Percentiles rank a stretch among this genome's conserved stretches.
Conservation (phyloP, 2,329 filamentous ascomycete genomes). For the Alternaria sp. region DNA sequence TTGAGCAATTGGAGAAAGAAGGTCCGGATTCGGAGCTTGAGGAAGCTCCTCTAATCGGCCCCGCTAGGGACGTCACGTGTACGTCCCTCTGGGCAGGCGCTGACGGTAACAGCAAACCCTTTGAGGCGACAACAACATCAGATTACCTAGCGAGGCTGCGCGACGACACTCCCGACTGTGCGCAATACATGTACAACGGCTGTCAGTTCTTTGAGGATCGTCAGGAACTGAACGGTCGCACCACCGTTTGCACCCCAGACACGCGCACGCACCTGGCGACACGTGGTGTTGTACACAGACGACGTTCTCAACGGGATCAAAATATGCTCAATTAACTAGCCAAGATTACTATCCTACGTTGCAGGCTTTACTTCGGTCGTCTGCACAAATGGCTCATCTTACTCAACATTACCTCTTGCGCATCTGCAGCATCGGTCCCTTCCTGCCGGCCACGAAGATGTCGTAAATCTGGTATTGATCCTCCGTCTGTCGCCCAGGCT, state of each 20-base stretch:
- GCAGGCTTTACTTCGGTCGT: neutral
- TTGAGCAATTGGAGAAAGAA: neutral
- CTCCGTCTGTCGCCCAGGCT: slow-evolving; percentile 22
- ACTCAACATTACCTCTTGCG: slow-evolving; percentile 6
- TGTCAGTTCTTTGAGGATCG: neutral
- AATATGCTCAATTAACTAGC: neutral
- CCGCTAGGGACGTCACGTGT: neutral
- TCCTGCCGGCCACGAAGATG: slow-evolving; percentile 36
- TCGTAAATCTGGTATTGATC: slow-evolving; percentile 37
- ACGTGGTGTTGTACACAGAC: neutral
- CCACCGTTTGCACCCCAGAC: neutral
- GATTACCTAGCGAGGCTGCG: neutral
- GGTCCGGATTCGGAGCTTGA: neutral
- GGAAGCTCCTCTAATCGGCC: neutral
- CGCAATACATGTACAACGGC: neutral
- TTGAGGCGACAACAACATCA: neutral
- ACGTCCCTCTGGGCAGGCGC: neutral
- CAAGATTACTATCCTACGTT: neutral
- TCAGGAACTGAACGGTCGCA: neutral
- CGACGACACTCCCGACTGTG: neutral
- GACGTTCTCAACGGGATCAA: neutral
- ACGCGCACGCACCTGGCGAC: neutral
- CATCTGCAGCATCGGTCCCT: slow-evolving; percentile 43
- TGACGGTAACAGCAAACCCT: neutral
- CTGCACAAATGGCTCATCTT: neutral